Evolutionary conservation across 441 rosid species (phyloP), one percentile per base, ranked within the genome.

Genomic region (Capsella rubella): DNA sequence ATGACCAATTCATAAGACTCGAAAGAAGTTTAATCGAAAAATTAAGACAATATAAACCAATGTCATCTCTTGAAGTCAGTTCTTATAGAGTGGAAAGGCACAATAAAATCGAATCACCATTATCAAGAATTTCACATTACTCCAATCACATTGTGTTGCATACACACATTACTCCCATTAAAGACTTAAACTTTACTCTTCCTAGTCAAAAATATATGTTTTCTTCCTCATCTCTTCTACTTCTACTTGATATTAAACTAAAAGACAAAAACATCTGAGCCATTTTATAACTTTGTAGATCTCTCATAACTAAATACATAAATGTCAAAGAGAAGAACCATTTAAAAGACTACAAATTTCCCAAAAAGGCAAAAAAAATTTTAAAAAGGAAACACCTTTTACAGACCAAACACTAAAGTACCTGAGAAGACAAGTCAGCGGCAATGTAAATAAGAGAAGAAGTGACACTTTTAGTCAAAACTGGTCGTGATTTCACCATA

Each of bases 341-440:
- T 27, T 52, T 28, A 13, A 5, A 28, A n/a, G 10, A 13, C 12
- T n/a, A 53, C 11, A 5, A 29, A 13, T 14, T 29, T 13, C 34
- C 8, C 62, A 10, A 16, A n/a, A n/a, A n/a, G n/a, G n/a, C n/a
- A n/a, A n/a, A n/a, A n/a, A n/a, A n/a, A n/a, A n/a, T n/a, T n/a
- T n/a, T n/a, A n/a, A 28, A 28, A 51, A 65, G 50, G n/a, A 56
- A 69, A 45, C 54, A 12, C 21, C 32, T n/a, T 61, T 61, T 39
- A 43, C 32, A 27, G 14, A 54, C 25, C 18, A 16, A 29, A 8
- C 2, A 39, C 7, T 1, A 2, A 16, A 43, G 47, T 59, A 90
- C 97, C 99, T 95, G 98, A 79, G 98, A 83, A n/a, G 98, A 89
- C 76, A 95, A 79, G 77, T 90, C 97, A 15, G 95, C 93, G 21